Conservation (phyloP, 805 yeast species). For the Saccharomycopsis fodiens region DNA sequence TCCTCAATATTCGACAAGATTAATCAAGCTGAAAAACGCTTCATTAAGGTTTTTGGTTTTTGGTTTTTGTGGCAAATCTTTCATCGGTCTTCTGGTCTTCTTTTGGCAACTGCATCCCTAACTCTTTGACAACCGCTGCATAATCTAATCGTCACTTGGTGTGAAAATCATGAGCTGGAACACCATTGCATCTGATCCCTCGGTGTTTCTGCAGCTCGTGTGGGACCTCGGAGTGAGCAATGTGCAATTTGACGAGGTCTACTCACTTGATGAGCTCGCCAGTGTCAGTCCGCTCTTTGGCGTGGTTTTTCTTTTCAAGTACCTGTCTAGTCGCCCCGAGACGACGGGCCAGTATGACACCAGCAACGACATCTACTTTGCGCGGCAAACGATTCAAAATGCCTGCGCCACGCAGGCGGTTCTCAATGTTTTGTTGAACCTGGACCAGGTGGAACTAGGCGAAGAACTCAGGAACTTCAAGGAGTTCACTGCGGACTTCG, state of each 20-base stretch:
- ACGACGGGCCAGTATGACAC: slow-evolving; percentile 22
- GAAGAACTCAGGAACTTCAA: slow-evolving; percentile 39
- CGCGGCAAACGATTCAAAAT: slow-evolving; percentile 55
- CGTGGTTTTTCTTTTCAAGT: slow-evolving; percentile 55
- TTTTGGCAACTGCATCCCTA: neutral
- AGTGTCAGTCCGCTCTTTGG: slow-evolving; percentile 41
- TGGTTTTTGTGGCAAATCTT: neutral
- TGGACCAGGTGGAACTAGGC: slow-evolving; percentile 38
- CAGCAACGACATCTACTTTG: slow-evolving; percentile 43
- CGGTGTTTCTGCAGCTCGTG: slow-evolving; percentile 55
- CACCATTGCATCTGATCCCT: slow-evolving; percentile 60
- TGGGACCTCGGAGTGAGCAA: slow-evolving; percentile 45
- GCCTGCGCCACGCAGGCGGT: slow-evolving; percentile 76
- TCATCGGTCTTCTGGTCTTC: neutral
- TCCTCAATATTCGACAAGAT: too few species aligned
- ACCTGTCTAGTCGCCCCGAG: slow-evolving; percentile 28
- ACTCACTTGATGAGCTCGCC: slow-evolving; percentile 37
- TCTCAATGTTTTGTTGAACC: slow-evolving; percentile 45
- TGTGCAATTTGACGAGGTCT: slow-evolving; percentile 52
- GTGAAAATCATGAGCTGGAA: slow-evolving; percentile 39
- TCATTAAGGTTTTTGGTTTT: neutral
- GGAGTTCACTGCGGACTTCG: slow-evolving; percentile 45
- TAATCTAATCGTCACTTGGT: too few species aligned
- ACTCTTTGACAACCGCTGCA: neutral
- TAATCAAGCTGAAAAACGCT: too few species aligned